phyloP scores from a whole-genome alignment of 306 rosid species.

The Vicia faba region DNA sequence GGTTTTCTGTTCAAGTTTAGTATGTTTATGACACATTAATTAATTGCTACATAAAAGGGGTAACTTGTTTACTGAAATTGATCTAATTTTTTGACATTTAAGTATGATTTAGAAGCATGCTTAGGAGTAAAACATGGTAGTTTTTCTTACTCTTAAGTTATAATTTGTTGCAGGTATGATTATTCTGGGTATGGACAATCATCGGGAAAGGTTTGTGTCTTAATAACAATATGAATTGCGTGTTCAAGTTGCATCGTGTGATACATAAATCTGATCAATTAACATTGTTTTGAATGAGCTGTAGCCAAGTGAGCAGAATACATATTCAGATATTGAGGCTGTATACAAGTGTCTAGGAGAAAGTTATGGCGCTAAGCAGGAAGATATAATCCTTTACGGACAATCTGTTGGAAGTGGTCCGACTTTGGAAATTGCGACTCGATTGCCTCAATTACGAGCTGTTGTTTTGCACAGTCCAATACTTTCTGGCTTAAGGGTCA shows the following conservation, averaged over 20 bases:
- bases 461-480: constrained; percentile 94
- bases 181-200: constrained; percentile 96
- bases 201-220: constrained; percentile 85
- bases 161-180: constrained; percentile 73
- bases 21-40: background rate
- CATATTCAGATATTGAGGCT: constrained; percentile 94
- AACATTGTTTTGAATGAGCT: constrained; percentile 36
- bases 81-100: no score
- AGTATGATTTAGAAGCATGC: no score
- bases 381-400: constrained; percentile 84
- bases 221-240: constrained; percentile 23
- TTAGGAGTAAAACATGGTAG: background rate
- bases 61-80: background rate
- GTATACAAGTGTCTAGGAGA: constrained; percentile 91
- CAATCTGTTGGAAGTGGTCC: constrained; percentile 99
- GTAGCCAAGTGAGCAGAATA: constrained; percentile 97
- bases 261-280: constrained; percentile 23
- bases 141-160: constrained; percentile 26
- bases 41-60: background rate
- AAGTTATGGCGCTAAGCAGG: constrained; percentile 83
- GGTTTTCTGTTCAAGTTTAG: background rate
- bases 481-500: constrained; percentile 92
- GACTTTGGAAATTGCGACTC: constrained; percentile 84
- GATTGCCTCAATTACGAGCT: constrained; percentile 81
- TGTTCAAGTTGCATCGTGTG: constrained; percentile 15